Evolutionary conservation across 2,329 filamentous ascomycete species (phyloP), one percentile per base, ranked within the genome.

Genomic region (Cryphonectria radicalis): DNA sequence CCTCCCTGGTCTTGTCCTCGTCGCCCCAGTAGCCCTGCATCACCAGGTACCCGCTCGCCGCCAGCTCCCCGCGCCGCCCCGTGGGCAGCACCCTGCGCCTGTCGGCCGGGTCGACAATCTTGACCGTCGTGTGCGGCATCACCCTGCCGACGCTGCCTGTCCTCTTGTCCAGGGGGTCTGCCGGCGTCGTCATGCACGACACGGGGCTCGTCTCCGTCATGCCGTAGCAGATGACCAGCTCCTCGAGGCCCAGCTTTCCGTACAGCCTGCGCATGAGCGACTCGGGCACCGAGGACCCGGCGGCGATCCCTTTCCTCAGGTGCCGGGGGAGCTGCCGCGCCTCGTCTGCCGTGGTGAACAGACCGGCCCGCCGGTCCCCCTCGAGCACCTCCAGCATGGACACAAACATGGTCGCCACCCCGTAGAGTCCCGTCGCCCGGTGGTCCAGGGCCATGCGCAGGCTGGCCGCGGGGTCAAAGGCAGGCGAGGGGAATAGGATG

Each of bases 11-110:
- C 73, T 85, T 86, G 35, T 79, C 86, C 14, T 87, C 84, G 77
- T 97, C 94, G n/a, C 83, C 88, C 89, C 90, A 98, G 81, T 99
- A 98, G 57, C 92, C 93, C 79, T 93, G 90, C 94, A 97, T 98
- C 46, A 97, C 88, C 4, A 94, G 85, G 77, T 98, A 98, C 0
- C 96, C 96, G 0, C 89, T 87, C 0, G 95, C 90, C 0, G 92
- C 94, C 3, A 98, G 84, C 81, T 98, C 96, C 28, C 96, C 96
- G 25, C 88, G 85, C 75, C 90, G 83, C 22, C 89, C 89, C 1
- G 93, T 79, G 0, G 89, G 87, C 0, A 97, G 77, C 11, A 92
- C 86, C 19, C 81, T 78, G 2, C 78, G 81, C 64, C 86, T 86
- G 76, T 97, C 88, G 0, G 74, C 74, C 0, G 92, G 89, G 77